A percentile compares a stretch with the other conserved stretches of the same genome.
Evolutionary conservation across 768 basidiomycete genomes (phyloP).

Genomic region (Mycena belliarum): DNA sequence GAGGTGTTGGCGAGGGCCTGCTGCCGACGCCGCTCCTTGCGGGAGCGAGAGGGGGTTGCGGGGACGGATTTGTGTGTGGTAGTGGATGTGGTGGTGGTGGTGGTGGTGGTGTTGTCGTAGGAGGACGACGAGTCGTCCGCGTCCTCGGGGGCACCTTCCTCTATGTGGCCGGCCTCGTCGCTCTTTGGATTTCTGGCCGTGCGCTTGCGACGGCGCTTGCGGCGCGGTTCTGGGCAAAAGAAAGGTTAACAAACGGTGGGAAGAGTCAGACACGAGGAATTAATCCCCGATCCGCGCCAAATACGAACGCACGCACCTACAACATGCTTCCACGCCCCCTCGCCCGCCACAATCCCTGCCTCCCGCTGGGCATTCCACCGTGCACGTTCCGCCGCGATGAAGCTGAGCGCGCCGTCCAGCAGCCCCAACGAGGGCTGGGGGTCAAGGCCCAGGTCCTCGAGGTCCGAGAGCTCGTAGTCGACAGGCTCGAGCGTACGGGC

Average conservation of each 20-base stretch:
- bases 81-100: constrained; percentile 20
- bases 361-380: constrained; percentile 52
- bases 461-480: constrained; percentile 23
- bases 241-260: too few species aligned
- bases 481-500: constrained; percentile 15
- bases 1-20: constrained; percentile 15
- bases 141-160: constrained; percentile 22
- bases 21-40: constrained; percentile 19
- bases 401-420: constrained; percentile 73
- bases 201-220: constrained; percentile 41
- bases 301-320: constrained; percentile 36
- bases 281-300: neutral
- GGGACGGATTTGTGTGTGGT: constrained; percentile 21
- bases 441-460: constrained; percentile 29
- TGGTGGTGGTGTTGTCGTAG: constrained; percentile 23
- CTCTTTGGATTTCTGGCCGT: constrained; percentile 21
- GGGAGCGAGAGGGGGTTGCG: constrained; percentile 17
- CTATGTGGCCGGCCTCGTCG: constrained; percentile 17
- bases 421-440: constrained; percentile 69
- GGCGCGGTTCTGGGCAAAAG: constrained; percentile 30
- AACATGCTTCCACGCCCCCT: constrained; percentile 39
- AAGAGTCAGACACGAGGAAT: constrained; percentile 4
- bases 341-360: constrained; percentile 28
- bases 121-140: constrained; percentile 30
- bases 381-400: constrained; percentile 70